Conservation (phyloP, 129 eudicot species). For the Erigeron canadensis region DNA sequence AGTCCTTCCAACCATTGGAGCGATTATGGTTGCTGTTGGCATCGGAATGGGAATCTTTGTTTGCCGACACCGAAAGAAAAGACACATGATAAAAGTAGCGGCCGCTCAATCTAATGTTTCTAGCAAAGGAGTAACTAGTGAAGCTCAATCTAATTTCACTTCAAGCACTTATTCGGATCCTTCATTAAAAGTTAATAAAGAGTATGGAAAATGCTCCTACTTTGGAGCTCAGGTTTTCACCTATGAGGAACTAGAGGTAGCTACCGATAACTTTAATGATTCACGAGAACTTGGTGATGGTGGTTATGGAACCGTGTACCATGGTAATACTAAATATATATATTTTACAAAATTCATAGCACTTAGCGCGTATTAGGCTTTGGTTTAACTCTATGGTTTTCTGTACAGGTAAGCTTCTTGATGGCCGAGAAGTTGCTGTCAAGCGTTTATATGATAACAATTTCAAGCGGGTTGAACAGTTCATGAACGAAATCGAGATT, state of each 20-base stretch:
- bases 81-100: slow-evolving; percentile 20
- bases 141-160: slow-evolving; percentile 37
- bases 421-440: slow-evolving; percentile 87
- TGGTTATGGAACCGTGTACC: slow-evolving; percentile 86
- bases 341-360: not conserved
- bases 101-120: slow-evolving; percentile 21
- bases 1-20: slow-evolving; percentile 62
- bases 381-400: not conserved
- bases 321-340: slow-evolving; percentile 44
- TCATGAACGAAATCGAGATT: slow-evolving; percentile 85
- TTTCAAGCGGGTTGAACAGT: slow-evolving; percentile 79
- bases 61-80: slow-evolving; percentile 47
- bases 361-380: not conserved
- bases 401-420: slow-evolving; percentile 58
- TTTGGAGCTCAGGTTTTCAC: slow-evolving; percentile 80
- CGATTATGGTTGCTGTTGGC: slow-evolving; percentile 46
- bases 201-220: slow-evolving; percentile 50
- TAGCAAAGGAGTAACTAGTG: slow-evolving; percentile 27
- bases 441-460: slow-evolving; percentile 85
- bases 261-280: slow-evolving; percentile 69
- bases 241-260: slow-evolving; percentile 75
- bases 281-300: slow-evolving; percentile 89
- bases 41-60: slow-evolving; percentile 51
- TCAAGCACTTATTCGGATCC: slow-evolving; percentile 66
- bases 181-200: slow-evolving; percentile 33